phyloP scores from a whole-genome alignment of 1,139 yeast species.

The Geotrichum macrosporum region DNA sequence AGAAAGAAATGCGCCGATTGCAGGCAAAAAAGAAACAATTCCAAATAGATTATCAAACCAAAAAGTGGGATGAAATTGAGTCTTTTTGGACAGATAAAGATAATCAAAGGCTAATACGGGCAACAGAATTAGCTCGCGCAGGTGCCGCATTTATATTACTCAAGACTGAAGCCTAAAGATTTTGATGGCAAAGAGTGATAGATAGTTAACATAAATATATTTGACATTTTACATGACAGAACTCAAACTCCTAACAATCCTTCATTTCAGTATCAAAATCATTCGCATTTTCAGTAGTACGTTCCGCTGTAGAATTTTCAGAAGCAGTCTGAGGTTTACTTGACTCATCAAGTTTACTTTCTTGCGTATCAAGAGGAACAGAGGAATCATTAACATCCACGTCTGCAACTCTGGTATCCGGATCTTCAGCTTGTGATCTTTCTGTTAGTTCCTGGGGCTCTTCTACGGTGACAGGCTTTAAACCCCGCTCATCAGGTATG shows the following conservation, averaged over 20 bases:
- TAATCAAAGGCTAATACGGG: conserved; percentile 41
- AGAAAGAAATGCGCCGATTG: conserved; percentile 49
- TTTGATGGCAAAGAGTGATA: conserved; percentile 12
- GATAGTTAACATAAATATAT: background rate
- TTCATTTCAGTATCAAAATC: conserved; percentile 25
- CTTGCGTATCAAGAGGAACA: background rate
- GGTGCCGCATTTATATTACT: conserved; percentile 53
- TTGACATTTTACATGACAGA: too few species aligned
- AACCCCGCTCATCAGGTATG: too few species aligned
- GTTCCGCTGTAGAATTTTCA: background rate
- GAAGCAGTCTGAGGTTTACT: background rate
- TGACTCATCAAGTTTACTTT: background rate
- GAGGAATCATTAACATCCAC: background rate
- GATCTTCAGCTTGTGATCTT: background rate
- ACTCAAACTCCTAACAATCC: conserved; percentile 9
- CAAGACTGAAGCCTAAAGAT: conserved; percentile 33
- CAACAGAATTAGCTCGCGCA: conserved; percentile 38
- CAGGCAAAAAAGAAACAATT: conserved; percentile 43
- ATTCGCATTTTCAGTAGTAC: conserved; percentile 10
- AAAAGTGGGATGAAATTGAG: conserved; percentile 45
- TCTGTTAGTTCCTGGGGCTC: background rate
- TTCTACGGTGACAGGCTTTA: too few species aligned
- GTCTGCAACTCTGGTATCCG: background rate
- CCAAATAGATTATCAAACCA: conserved; percentile 44
- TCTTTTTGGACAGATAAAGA: conserved; percentile 52